Evolutionary conservation across 2,329 filamentous ascomycete species (phyloP).

Genomic region (Cladobotryum mycophilum): DNA sequence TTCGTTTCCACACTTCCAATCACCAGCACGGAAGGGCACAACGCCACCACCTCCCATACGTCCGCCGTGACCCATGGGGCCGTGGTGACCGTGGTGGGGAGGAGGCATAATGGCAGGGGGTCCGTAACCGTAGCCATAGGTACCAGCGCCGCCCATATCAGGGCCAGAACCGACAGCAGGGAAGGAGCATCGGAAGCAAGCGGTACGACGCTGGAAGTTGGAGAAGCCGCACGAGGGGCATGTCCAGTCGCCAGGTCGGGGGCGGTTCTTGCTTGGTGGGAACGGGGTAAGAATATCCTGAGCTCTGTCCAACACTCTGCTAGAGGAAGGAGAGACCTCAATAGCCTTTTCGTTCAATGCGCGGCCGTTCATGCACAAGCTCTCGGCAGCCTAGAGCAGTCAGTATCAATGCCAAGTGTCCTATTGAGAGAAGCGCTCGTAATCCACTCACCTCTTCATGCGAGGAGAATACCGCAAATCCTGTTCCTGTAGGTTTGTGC

Average conservation of each 20-base stretch:
- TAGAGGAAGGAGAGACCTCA: conserved; percentile 96
- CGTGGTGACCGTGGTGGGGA: conserved; percentile 62
- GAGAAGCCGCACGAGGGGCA: conserved; percentile 98
- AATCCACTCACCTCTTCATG: conserved; percentile 81
- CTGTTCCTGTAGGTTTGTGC: conserved; percentile 98
- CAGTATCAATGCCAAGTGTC: conserved; percentile 1
- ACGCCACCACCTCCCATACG: conserved; percentile 77
- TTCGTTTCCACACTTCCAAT: conserved; percentile 98
- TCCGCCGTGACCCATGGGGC: conserved; percentile 52
- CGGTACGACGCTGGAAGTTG: conserved; percentile 97
- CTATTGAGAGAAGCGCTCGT: no score
- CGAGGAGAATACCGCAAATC: conserved; percentile 97
- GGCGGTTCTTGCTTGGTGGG: conserved; percentile 96
- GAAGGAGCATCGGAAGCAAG: conserved; percentile 98
- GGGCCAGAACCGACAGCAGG: conserved; percentile 74
- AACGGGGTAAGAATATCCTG: conserved; percentile 95
- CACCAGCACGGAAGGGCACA: conserved; percentile 94
- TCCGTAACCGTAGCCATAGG: conserved; percentile 53
- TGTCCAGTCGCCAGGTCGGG: conserved; percentile 96
- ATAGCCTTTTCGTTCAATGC: conserved; percentile 98
- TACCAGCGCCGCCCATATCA: conserved; percentile 53
- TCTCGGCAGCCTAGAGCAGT: conserved; percentile 73
- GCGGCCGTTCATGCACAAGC: conserved; percentile 97
- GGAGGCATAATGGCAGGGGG: conserved; percentile 77
- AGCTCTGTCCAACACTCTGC: conserved; percentile 88